These are phyloP conservation scores for Pichia sp. DNA, from an alignment of 1,139 yeast species.

Conservation along the genomic window DNA sequence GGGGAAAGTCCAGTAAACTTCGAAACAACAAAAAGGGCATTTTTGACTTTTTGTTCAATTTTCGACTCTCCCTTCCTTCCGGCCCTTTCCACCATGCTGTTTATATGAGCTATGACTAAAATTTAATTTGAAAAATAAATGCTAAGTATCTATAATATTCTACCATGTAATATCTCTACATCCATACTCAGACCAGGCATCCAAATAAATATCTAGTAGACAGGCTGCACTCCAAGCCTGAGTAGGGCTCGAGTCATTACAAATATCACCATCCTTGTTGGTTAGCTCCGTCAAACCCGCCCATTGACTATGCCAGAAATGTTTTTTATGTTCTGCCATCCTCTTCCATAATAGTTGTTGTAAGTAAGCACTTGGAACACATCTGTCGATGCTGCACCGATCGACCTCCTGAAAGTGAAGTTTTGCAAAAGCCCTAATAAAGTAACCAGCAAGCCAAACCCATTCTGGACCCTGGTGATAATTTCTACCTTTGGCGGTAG, in stretches of 20 bases:
- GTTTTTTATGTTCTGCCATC: slow-evolving; percentile 57
- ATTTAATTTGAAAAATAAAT: too few relatives aligned
- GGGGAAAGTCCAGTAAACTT: neutral
- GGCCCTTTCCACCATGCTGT: too few relatives aligned
- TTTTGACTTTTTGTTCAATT: too few relatives aligned
- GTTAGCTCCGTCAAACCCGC: slow-evolving; percentile 92
- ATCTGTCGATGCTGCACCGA: slow-evolving; percentile 27
- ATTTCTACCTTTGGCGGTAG: slow-evolving; percentile 91
- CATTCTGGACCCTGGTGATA: slow-evolving; percentile 99
- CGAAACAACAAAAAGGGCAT: too few relatives aligned
- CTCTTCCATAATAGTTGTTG: slow-evolving; percentile 45
- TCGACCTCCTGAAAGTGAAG: slow-evolving; percentile 43
- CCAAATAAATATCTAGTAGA: slow-evolving; percentile 72
- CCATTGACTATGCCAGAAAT: slow-evolving; percentile 80
- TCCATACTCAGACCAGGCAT: slow-evolving; percentile 30
- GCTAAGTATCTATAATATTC: too few relatives aligned
- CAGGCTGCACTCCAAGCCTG: slow-evolving; percentile 97
- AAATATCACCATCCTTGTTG: slow-evolving; percentile 76
- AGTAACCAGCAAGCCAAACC: slow-evolving; percentile 91
- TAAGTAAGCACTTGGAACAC: slow-evolving; percentile 40
- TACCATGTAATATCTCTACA: neutral
- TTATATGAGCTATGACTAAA: too few relatives aligned
- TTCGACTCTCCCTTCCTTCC: too few relatives aligned
- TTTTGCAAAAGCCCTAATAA: slow-evolving; percentile 65
- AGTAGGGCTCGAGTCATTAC: slow-evolving; percentile 86